These are phyloP conservation scores for Mycotypha africana DNA, from an alignment of 371 early-diverging fungal species.

Conservation along the genomic window DNA sequence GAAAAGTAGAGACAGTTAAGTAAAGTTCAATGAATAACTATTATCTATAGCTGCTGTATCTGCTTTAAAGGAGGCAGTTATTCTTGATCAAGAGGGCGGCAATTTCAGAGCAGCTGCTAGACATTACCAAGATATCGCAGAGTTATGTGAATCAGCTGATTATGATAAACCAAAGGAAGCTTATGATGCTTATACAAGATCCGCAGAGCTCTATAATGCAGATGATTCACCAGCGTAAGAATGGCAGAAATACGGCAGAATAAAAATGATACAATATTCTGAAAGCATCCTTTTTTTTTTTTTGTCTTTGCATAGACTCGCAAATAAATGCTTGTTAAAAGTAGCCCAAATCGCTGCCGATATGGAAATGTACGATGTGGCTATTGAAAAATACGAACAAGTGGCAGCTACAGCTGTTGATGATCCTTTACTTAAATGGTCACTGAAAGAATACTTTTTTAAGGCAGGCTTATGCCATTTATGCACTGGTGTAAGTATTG, in stretches of 20 bases:
- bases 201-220: conserved; percentile 87
- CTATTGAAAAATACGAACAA: conserved; percentile 83
- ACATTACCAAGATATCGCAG: conserved; percentile 90
- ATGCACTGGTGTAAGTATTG: conserved; percentile 52
- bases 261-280: neutral
- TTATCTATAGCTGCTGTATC: conserved; percentile 63
- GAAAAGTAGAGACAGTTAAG: too few species aligned
- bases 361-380: conserved; percentile 80
- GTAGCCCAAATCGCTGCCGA: conserved; percentile 90
- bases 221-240: conserved; percentile 89
- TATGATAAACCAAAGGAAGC: conserved; percentile 73
- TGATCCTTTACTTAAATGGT: conserved; percentile 90
- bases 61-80: conserved; percentile 70
- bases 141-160: conserved; percentile 80
- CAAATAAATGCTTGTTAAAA: conserved; percentile 86
- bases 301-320: conserved; percentile 49
- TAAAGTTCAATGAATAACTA: too few species aligned
- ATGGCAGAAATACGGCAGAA: neutral
- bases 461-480: conserved; percentile 93
- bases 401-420: conserved; percentile 81
- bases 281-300: neutral
- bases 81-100: conserved; percentile 77
- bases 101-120: conserved; percentile 89
- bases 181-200: conserved; percentile 80
- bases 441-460: conserved; percentile 90